Conservation (phyloP, 164 flowering plant species). For the Liriodendron chinense region DNA sequence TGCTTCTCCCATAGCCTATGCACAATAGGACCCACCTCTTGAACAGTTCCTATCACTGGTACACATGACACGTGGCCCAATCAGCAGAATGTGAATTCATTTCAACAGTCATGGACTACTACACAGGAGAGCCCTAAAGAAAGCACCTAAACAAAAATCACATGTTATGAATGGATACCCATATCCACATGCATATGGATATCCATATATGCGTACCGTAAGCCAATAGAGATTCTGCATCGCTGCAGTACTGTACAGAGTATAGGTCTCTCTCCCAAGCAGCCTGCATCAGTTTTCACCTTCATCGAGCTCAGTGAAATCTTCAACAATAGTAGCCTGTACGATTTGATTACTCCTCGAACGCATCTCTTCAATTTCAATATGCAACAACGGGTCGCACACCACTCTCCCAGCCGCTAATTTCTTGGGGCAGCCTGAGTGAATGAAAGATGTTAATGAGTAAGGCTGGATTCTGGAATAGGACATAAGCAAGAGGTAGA, state of each 20-base stretch:
- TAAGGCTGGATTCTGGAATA: background rate
- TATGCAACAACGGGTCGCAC: constrained; percentile 57
- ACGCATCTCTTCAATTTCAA: constrained; percentile 81
- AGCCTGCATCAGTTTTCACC: constrained; percentile 15
- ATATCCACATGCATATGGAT: too few species aligned
- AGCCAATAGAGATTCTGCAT: background rate
- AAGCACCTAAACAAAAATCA: too few species aligned
- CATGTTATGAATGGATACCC: too few species aligned
- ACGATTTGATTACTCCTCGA: constrained; percentile 37
- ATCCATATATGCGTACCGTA: background rate
- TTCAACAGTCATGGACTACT: too few species aligned
- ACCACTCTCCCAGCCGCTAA: constrained; percentile 46
- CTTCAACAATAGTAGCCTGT: constrained; percentile 46
- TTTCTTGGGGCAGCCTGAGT: constrained; percentile 67
- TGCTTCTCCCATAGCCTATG: too few species aligned
- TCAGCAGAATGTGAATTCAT: too few species aligned
- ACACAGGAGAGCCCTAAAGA: too few species aligned
- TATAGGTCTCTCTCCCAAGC: background rate
- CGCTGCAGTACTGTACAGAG: too few species aligned
- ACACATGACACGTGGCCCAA: too few species aligned
- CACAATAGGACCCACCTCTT: too few species aligned
- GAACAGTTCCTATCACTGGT: too few species aligned
- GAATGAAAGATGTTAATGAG: background rate
- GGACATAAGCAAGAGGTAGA: background rate
- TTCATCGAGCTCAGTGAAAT: constrained; percentile 63